A percentile compares a stretch with the other conserved stretches of the same genome.
These are phyloP conservation scores for Hericium rajendrae DNA, from an alignment of 768 basidiomycete species.

Conservation along the genomic window DNA sequence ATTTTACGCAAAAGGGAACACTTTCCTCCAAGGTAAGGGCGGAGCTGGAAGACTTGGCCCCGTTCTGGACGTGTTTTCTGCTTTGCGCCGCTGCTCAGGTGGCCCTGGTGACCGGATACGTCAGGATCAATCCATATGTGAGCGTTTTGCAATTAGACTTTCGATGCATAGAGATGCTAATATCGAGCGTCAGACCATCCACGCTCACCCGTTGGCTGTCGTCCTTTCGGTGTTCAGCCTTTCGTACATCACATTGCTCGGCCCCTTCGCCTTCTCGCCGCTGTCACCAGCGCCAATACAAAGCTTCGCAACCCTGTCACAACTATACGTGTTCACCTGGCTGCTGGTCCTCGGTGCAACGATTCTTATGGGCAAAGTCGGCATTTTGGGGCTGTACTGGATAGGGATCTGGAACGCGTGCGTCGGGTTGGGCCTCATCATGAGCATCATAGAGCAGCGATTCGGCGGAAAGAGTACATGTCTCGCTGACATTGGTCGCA, in stretches of 20 bases:
- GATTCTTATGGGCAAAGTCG: slow-evolving; percentile 28
- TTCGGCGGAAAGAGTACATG: too few relatives aligned
- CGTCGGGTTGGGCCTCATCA: slow-evolving; percentile 30
- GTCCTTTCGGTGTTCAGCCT: slow-evolving; percentile 39
- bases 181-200: slow-evolving; percentile 38
- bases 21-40: too few relatives aligned
- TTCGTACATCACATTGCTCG: slow-evolving; percentile 38
- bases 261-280: slow-evolving; percentile 28
- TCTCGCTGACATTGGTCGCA: slow-evolving; percentile 3
- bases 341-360: slow-evolving; percentile 44
- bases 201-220: slow-evolving; percentile 47
- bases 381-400: slow-evolving; percentile 48
- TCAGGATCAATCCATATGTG: slow-evolving; percentile 57
- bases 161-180: background rate
- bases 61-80: slow-evolving; percentile 51
- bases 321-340: slow-evolving; percentile 52
- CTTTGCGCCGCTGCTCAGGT: slow-evolving; percentile 36
- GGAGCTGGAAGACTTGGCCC: too few relatives aligned
- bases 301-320: slow-evolving; percentile 41
- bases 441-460: slow-evolving; percentile 19
- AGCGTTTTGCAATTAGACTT: slow-evolving; percentile 2
- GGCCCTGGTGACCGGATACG: slow-evolving; percentile 37
- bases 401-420: slow-evolving; percentile 45
- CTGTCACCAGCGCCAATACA: slow-evolving; percentile 32
- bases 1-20: too few relatives aligned